Percentiles rank a stretch among this genome's conserved stretches.
These are phyloP conservation scores for Colletotrichum sansevieriae DNA, from an alignment of 2,329 filamentous ascomycete species.

Conservation along the genomic window DNA sequence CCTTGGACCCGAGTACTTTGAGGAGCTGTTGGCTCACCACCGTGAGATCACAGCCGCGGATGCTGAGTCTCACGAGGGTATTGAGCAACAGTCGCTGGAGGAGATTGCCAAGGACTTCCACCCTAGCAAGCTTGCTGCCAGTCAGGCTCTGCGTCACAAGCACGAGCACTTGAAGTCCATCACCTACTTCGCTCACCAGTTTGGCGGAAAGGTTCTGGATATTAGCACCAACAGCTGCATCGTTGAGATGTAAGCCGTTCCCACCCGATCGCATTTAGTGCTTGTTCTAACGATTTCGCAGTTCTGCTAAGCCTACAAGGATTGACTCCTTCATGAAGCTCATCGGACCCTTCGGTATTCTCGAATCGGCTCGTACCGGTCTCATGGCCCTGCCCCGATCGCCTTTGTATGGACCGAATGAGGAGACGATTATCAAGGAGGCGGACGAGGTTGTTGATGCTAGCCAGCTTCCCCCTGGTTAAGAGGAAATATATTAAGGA, in stretches of 20 bases:
- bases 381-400: slow-evolving; percentile 97
- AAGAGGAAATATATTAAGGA: slow-evolving; percentile 49
- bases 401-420: slow-evolving; percentile 81
- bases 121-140: slow-evolving; percentile 85
- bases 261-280: slow-evolving; percentile 4
- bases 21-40: slow-evolving; percentile 95
- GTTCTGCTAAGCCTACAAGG: slow-evolving; percentile 90
- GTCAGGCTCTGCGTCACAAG: slow-evolving; percentile 94
- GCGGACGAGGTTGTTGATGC: slow-evolving; percentile 95
- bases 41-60: slow-evolving; percentile 78
- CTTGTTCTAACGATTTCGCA: slow-evolving; percentile 53
- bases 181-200: slow-evolving; percentile 96
- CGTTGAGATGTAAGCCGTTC: slow-evolving; percentile 85
- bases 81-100: slow-evolving; percentile 56
- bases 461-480: slow-evolving; percentile 93
- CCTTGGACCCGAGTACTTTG: slow-evolving; percentile 96
- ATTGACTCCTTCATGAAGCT: slow-evolving; percentile 99
- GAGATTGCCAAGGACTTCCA: slow-evolving; percentile 80
- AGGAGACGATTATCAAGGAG: slow-evolving; percentile 81
- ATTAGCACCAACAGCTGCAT: slow-evolving; percentile 99
- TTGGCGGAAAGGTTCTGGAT: slow-evolving; percentile 96
- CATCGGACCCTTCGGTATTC: slow-evolving; percentile 91
- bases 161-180: slow-evolving; percentile 97
- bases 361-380: slow-evolving; percentile 95
- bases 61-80: slow-evolving; percentile 59